These are phyloP conservation scores for Leucosporidium creatinivorum DNA, from an alignment of 768 basidiomycete genomes.

Conservation along the genomic window DNA sequence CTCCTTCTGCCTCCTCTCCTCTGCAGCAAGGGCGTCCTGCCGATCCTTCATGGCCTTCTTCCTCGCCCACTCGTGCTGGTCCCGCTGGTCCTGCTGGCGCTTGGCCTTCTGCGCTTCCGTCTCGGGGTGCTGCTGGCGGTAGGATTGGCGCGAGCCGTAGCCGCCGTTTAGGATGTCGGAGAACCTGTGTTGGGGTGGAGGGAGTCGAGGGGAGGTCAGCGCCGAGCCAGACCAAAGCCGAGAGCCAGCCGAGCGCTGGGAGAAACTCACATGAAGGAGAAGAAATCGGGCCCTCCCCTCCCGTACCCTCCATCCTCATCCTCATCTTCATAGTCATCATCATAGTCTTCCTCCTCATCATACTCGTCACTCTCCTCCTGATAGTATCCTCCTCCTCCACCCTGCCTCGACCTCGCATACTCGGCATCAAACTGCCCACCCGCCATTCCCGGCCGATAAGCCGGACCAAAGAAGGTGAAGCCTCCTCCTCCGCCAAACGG, in stretches of 20 bases:
- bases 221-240: no score
- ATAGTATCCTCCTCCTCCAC: neutral
- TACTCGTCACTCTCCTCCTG: slow-evolving; percentile 40
- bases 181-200: slow-evolving; percentile 45
- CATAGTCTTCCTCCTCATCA: slow-evolving; percentile 40
- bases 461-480: no score
- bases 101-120: slow-evolving; percentile 51
- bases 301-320: slow-evolving; percentile 4
- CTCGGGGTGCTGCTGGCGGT: slow-evolving; percentile 7
- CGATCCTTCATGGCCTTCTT: slow-evolving; percentile 40
- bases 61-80: slow-evolving; percentile 35
- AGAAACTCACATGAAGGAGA: slow-evolving; percentile 7
- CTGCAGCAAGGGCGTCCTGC: slow-evolving; percentile 42
- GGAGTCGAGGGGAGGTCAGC: slow-evolving; percentile 35
- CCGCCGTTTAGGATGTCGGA: slow-evolving; percentile 48
- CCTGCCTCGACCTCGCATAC: no score
- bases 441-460: no score
- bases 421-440: no score
- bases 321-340: slow-evolving; percentile 40
- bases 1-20: slow-evolving; percentile 53
- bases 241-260: no score
- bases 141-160: slow-evolving; percentile 32
- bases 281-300: neutral
- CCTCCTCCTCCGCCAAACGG: no score
- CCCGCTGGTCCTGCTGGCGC: slow-evolving; percentile 37